These are phyloP conservation scores for Mercurialis annua DNA, from an alignment of 345 rosid genomes.

Conservation along the genomic window DNA sequence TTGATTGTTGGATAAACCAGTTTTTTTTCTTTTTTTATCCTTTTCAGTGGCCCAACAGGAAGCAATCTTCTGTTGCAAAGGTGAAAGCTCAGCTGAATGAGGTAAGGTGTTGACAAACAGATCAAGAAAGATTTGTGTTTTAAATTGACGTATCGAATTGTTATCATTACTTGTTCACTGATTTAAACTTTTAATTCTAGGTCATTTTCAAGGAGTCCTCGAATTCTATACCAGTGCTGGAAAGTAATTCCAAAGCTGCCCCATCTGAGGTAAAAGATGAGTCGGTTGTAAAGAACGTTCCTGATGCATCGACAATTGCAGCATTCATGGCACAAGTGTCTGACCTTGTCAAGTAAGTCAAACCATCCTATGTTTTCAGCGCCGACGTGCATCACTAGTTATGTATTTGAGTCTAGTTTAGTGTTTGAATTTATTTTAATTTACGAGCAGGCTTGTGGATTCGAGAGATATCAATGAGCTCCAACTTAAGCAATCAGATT, in stretches of 20 bases:
- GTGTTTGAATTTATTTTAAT: constrained; percentile 3
- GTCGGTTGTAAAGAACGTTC: constrained; percentile 35
- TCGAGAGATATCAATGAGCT: constrained; percentile 81
- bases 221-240: constrained; percentile 42
- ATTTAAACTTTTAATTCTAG: constrained; percentile 29
- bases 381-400: not conserved
- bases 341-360: constrained; percentile 75
- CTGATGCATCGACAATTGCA: constrained; percentile 52
- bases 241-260: constrained; percentile 23
- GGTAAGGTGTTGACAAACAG: constrained; percentile 33
- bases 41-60: constrained; percentile 42
- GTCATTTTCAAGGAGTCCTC: constrained; percentile 46
- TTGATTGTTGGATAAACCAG: constrained; percentile 1
- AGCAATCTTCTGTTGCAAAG: constrained; percentile 37
- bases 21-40: not conserved
- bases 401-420: not conserved
- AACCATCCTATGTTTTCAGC: not conserved
- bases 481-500: constrained; percentile 76
- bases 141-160: not conserved
- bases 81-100: constrained; percentile 56
- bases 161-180: not conserved
- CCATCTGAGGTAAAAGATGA: constrained; percentile 37
- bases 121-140: not conserved
- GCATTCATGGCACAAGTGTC: constrained; percentile 86
- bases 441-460: constrained; percentile 77